These are phyloP conservation scores for Phytophthora uliginosa DNA, from an alignment of 352 stramenopile genomes.

Conservation along the genomic window DNA sequence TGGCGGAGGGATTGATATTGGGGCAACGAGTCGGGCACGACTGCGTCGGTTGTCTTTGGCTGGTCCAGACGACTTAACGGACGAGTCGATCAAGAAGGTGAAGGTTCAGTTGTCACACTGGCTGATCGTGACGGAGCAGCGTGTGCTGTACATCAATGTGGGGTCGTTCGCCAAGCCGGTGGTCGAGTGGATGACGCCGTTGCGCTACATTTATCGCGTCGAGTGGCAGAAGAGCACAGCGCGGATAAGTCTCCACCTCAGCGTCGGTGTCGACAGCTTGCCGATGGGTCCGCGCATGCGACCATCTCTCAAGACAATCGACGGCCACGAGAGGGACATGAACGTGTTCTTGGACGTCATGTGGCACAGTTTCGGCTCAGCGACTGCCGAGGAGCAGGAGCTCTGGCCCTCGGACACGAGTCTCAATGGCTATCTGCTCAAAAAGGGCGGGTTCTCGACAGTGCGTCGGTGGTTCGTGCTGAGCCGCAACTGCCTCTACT, in stretches of 20 bases:
- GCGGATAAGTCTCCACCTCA: constrained; percentile 80
- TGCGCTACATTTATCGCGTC: constrained; percentile 88
- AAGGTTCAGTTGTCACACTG: constrained; percentile 86
- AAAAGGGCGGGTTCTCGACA: constrained; percentile 85
- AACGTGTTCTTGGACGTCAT: constrained; percentile 90
- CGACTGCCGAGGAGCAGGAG: constrained; percentile 88
- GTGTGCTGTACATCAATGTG: constrained; percentile 89
- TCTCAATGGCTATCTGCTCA: constrained; percentile 87
- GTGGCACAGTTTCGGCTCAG: constrained; percentile 88
- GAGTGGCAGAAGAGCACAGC: constrained; percentile 71
- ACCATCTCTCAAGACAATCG: constrained; percentile 76
- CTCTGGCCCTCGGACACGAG: constrained; percentile 91
- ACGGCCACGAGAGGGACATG: constrained; percentile 88
- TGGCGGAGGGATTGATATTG: constrained; percentile 26
- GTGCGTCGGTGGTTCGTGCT: constrained; percentile 90
- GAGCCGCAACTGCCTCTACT: constrained; percentile 91
- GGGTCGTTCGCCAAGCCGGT: constrained; percentile 78
- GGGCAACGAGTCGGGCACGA: constrained; percentile 35
- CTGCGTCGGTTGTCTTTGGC: constrained; percentile 34
- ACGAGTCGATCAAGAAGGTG: constrained; percentile 53
- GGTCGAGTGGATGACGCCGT: constrained; percentile 91
- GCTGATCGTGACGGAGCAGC: constrained; percentile 91
- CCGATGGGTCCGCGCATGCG: constrained; percentile 79
- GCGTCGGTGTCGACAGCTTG: constrained; percentile 88
- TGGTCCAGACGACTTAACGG: constrained; percentile 24